Conservation (phyloP, 768 basidiomycete species). For the Serendipita indica region DNA sequence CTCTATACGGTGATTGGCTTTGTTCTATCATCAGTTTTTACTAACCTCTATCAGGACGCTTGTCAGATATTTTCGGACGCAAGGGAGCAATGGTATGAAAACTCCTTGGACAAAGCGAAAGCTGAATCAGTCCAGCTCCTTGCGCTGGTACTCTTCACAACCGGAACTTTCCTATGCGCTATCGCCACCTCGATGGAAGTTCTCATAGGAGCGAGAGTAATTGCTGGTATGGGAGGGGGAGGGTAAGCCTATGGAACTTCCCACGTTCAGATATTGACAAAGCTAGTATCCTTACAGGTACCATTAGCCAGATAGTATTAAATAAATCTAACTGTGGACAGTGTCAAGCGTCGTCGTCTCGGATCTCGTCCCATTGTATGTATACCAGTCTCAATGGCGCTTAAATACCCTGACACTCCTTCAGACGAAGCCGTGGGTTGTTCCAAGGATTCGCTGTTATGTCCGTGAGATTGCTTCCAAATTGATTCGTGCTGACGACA, state of each 20-base stretch:
- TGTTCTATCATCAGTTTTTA: neutral
- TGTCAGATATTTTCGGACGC: slow-evolving; percentile 66
- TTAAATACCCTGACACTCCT: slow-evolving; percentile 9
- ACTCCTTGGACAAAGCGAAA: slow-evolving; percentile 33
- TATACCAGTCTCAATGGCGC: slow-evolving; percentile 12
- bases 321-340: neutral
- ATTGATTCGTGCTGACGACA: slow-evolving; percentile 13
- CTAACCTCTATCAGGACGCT: slow-evolving; percentile 41
- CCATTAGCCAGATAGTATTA: neutral
- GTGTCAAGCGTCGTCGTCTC: neutral
- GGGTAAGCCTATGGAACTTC: slow-evolving; percentile 37
- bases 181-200: slow-evolving; percentile 72
- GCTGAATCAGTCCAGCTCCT: slow-evolving; percentile 60
- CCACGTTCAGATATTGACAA: neutral
- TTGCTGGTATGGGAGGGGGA: slow-evolving; percentile 89
- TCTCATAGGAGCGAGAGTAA: slow-evolving; percentile 63
- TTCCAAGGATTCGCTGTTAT: slow-evolving; percentile 88
- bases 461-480: slow-evolving; percentile 26
- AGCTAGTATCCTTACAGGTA: neutral
- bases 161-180: slow-evolving; percentile 77
- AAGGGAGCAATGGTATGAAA: slow-evolving; percentile 6
- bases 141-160: slow-evolving; percentile 22
- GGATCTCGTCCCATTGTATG: slow-evolving; percentile 79
- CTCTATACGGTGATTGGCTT: slow-evolving; percentile 49
- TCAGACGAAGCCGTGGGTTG: slow-evolving; percentile 68